Percentiles rank a stretch among this genome's conserved stretches.
These are phyloP conservation scores for Boechera stricta DNA, from an alignment of 345 rosid species.

Conservation along the genomic window DNA sequence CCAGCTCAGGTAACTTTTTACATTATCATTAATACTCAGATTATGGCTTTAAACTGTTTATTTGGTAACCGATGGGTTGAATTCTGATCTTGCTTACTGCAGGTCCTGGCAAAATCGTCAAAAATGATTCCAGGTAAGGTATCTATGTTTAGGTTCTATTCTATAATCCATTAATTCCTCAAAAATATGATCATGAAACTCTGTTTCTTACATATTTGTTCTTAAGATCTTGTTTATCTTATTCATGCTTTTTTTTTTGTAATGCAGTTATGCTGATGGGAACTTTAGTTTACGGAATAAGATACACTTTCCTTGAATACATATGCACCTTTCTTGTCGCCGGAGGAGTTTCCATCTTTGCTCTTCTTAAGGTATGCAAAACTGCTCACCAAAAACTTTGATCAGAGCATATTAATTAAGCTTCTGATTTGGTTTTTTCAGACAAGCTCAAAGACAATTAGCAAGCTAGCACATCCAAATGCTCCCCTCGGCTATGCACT, in stretches of 20 bases:
- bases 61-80: neutral
- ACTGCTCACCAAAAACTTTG: neutral
- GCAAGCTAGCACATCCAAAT: slow-evolving; percentile 93
- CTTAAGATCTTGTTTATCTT: neutral
- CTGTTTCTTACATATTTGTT: neutral
- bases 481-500: slow-evolving; percentile 91
- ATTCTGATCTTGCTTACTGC: slow-evolving; percentile 42
- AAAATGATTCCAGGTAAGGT: slow-evolving; percentile 93
- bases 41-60: neutral
- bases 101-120: slow-evolving; percentile 95
- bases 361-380: slow-evolving; percentile 74
- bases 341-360: slow-evolving; percentile 91
- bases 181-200: neutral
- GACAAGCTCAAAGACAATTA: slow-evolving; percentile 92
- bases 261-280: slow-evolving; percentile 95
- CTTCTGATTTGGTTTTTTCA: slow-evolving; percentile 39
- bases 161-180: neutral
- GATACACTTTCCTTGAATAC: slow-evolving; percentile 81
- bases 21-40: neutral
- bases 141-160: neutral
- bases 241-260: slow-evolving; percentile 1
- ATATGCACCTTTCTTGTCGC: slow-evolving; percentile 84
- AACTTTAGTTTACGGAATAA: slow-evolving; percentile 81
- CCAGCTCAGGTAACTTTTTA: slow-evolving; percentile 80
- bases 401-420: neutral